Conservation (phyloP, 2,329 filamentous ascomycete genomes). For the Diplodia corticola region DNA sequence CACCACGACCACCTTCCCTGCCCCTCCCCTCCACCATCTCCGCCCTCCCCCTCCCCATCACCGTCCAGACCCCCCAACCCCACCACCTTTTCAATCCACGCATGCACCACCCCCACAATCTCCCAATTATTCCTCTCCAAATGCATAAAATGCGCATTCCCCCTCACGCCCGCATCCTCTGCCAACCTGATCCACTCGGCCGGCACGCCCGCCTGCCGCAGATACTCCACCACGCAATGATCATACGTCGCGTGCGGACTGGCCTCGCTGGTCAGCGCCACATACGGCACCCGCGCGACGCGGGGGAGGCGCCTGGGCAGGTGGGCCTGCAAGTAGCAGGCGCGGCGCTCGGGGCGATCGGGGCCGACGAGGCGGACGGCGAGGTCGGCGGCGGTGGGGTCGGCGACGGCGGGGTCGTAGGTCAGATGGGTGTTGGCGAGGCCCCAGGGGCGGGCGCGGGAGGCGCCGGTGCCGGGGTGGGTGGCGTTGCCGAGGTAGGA, state of each 20-base stretch:
- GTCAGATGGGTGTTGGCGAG: constrained; percentile 20
- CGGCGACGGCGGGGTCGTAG: constrained; percentile 6
- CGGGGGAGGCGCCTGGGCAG: constrained; percentile 28
- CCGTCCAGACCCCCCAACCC: background rate
- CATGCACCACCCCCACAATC: background rate
- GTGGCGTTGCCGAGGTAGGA: constrained; percentile 26
- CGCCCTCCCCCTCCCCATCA: background rate
- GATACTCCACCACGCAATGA: constrained; percentile 35
- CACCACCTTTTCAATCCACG: background rate
- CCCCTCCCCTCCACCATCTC: no score
- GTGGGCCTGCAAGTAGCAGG: constrained; percentile 30
- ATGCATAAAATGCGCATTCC: background rate
- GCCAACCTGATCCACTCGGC: constrained; percentile 49
- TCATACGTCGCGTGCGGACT: constrained; percentile 36
- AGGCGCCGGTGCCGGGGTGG: background rate
- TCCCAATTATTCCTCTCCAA: background rate
- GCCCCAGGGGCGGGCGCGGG: constrained; percentile 6
- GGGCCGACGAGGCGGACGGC: constrained; percentile 22
- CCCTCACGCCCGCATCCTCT: background rate
- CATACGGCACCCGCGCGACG: constrained; percentile 34
- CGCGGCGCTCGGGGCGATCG: constrained; percentile 27
- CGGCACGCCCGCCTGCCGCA: constrained; percentile 46
- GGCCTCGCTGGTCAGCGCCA: constrained; percentile 35
- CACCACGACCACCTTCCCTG: no score
- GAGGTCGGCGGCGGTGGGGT: constrained; percentile 15